Base-by-base conservation (phyloP, 106 monocot species). In the Gastrodia elata region DNA sequence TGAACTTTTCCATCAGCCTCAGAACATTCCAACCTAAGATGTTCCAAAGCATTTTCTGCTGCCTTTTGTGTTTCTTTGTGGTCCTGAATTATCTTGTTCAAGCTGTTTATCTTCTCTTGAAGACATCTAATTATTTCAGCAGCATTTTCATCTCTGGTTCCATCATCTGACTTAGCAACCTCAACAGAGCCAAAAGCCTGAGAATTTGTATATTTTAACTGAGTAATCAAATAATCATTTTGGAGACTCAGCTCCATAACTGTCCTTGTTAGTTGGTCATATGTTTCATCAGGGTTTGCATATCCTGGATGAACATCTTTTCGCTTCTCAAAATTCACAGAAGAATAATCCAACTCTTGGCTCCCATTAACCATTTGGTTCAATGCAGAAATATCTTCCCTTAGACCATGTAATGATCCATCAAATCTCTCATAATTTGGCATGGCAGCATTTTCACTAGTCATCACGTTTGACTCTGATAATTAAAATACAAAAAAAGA, bases 31-130 rank as follows among this genome's bases (percentile, higher is more conserved):
- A 75, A 61, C 64, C 88, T 86, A n/a, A 97, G 88, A 88, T 93
- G 90, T 73, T 88, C 84, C 75, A 97, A 52, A 75, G 92, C 97
- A 71, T 75, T 73, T 55, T 93, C 97, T n/a, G 92, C 84, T 38
- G 95, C 92, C 80, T 83, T 89, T 71, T 89, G 95, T 18, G 92
- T 96, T 75, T 92, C 84, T 68, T 52, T 87, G n/a, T 87, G 89
- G 70, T 82, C 85, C 65, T 78, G 70, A 72, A 90, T 79, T 71
- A 92, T 85, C 76, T 74, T 81, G 41, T 73, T 86, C 74, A 92
- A 81, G 43, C 55, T 48, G 39, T 79, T 73, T 14, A 96, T 80
- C 77, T 84, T 76, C 57, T 96, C 85, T 58, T 81, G 68, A 18
- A 96, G 78, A 15, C 43, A 52, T 28, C 68, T 75, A 64, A 82